Evolutionary conservation across 2,329 filamentous ascomycete species (phyloP), one percentile per base, ranked within the genome.

Genomic region (Dactylellina haptotyla): DNA sequence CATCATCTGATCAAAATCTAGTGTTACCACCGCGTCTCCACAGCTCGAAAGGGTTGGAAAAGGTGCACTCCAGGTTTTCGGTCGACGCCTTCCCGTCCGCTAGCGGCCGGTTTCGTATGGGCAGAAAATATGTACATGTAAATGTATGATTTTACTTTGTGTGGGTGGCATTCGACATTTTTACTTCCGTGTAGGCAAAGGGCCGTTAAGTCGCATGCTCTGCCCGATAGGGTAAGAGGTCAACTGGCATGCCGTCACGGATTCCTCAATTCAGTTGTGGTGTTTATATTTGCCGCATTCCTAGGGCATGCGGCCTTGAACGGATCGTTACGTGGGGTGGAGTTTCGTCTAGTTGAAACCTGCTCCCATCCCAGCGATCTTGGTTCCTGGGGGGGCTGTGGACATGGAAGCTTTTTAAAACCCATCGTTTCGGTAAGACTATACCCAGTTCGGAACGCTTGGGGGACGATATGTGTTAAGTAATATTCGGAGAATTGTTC

Each of bases 221-320:
- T 5, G 43, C 5, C 6, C 43, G 43, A 23, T 3, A n/a, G n/a
- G 14, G n/a, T 26, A 28, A 10, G 23, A 28, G 14, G 3, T 26
- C 5, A 3, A n/a, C 16, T n/a, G 37, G 53, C 14, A 57, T 57
- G 10, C 43, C 53, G 53, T 57, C 32, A 57, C 53, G 53, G 16
- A 57, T 41, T 25, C 16, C 53, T 57, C 23, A 23, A 57, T 57
- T 8, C 12, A 20, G 53, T 57, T 43, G 30, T 26, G 14, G 39
- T 26, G 1, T 37, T 12, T 25, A 57, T 41, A 43, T 1, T n/a
- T 43, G 53, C 53, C 53, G 34, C 53, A 43, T 57, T 57, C 53
- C 53, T 43, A 37, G 37, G 53, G 37, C 53, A 57, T 43, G 53
- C 53, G 34, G 53, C 53, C 46, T 50, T n/a, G n/a, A n/a, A n/a